phyloP scores from a whole-genome alignment of 768 basidiomycete species.

The Collybia sp. region DNA sequence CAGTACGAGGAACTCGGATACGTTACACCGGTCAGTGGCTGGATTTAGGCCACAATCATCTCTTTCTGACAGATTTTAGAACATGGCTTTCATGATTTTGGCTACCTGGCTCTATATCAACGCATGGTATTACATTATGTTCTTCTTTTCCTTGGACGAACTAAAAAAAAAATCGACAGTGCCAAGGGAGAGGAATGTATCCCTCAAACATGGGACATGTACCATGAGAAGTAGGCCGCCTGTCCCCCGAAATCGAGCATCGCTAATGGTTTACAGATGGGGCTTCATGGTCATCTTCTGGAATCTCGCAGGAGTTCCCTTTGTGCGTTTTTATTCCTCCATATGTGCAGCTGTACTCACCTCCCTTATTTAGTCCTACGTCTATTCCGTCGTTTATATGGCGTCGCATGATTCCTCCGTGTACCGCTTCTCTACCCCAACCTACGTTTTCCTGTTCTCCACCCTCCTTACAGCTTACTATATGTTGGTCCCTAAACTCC shows the following conservation, averaged over 20 bases:
- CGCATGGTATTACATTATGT: conserved; percentile 58
- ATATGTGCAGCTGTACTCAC: conserved; percentile 3
- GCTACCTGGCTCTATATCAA: conserved; percentile 97
- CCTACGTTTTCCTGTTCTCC: conserved; percentile 67
- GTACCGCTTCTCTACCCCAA: conserved; percentile 80
- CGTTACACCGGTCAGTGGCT: conserved; percentile 75
- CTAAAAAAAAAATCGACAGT: conserved; percentile 27
- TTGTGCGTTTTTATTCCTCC: conserved; percentile 44
- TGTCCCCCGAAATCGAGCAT: background rate
- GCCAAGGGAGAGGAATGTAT: conserved; percentile 94
- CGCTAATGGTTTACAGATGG: conserved; percentile 42
- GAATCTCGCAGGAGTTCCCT: conserved; percentile 92
- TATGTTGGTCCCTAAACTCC: conserved; percentile 49
- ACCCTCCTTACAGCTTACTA: conserved; percentile 83
- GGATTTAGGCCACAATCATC: background rate
- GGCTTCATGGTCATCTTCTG: conserved; percentile 99
- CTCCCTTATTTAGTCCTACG: conserved; percentile 64
- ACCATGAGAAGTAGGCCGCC: conserved; percentile 81
- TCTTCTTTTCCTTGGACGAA: conserved; percentile 1
- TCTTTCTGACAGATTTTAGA: conserved; percentile 38
- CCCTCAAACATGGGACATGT: conserved; percentile 99
- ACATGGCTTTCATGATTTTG: conserved; percentile 94
- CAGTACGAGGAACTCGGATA: conserved; percentile 92
- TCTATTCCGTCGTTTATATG: conserved; percentile 98
- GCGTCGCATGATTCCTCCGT: conserved; percentile 85